Evolutionary conservation across 805 yeast genomes (phyloP), one percentile per base, ranked within the genome.

Genomic region (Jamesozyma lodderae): DNA sequence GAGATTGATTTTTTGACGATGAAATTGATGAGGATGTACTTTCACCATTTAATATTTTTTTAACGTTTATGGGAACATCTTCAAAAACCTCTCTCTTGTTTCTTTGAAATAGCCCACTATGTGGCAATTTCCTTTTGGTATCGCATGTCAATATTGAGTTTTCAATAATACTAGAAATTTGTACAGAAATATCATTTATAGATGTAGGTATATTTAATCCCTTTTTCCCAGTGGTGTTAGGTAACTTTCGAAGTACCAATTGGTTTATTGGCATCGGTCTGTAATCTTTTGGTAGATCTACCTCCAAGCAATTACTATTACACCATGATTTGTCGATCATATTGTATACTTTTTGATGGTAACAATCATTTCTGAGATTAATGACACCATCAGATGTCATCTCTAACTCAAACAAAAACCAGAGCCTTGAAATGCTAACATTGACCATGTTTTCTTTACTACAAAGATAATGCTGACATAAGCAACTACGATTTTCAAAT

Each of bases 381-480:
- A 46, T 45, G 10, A 24, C 27, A 11, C 42, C 47, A 34, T 45
- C 47, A 7, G 32, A 42, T 13, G 49, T 42, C 54, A 59, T 47
- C 36, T 60, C 65, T 29, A 60, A 36, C 14, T 60, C 65, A 34
- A 59, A 58, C 14, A 60, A 43, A 18, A 59, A 49, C 57, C 59
- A 55, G n/a, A 43, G 29, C 20, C 57, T 45, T 7, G 46, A 41
- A 29, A 40, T 26, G 14, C 36, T 35, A n/a, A 45, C 13, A 6
- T 34, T 20, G 9, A n/a, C 23, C 39, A 48, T 43, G 31, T 45
- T 47, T 15, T 41, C 38, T 4, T 16, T 11, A 19, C 46, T 43
- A 27, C 55, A 52, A 13, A 51, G 37, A n/a, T 31, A 42, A 45
- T 55, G 59, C 4, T 36, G 35, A 31, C 57, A 50, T 4, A 25